Percentiles rank a stretch among this genome's conserved stretches.
Evolutionary conservation across 352 stramenopile species (phyloP).

Genomic region (Thraustochytrium sp.): DNA sequence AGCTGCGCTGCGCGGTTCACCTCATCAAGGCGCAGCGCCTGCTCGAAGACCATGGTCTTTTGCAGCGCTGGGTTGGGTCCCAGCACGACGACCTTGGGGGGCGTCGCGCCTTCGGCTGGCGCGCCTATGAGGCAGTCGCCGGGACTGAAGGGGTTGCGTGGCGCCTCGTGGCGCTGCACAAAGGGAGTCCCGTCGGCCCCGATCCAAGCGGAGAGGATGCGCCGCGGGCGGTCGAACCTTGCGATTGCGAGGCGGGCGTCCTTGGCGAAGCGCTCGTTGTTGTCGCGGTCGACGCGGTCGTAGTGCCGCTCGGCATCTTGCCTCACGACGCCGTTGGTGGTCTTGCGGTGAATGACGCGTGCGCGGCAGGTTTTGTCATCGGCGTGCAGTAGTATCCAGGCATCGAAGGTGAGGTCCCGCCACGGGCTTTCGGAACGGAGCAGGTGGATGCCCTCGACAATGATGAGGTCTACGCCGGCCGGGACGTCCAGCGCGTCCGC

Average conservation of each 20-base stretch:
- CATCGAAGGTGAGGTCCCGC: neutral
- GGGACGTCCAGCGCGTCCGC: neutral
- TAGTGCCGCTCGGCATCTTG: neutral
- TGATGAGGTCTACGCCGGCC: neutral
- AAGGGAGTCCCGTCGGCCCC: neutral
- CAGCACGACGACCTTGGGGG: neutral
- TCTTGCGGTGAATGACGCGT: neutral
- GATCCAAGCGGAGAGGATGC: neutral
- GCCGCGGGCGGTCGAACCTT: neutral
- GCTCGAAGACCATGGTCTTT: conserved; percentile 13
- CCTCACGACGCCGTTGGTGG: neutral
- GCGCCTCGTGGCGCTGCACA: neutral
- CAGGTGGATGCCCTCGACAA: neutral
- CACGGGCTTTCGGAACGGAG: neutral
- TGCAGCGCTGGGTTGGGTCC: conserved; percentile 28
- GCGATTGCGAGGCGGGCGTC: neutral
- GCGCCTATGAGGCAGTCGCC: neutral
- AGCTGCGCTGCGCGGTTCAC: conserved; percentile 23
- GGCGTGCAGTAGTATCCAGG: neutral
- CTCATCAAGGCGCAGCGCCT: neutral
- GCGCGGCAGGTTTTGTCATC: neutral
- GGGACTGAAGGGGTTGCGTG: neutral
- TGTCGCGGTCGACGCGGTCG: neutral
- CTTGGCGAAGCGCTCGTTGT: neutral
- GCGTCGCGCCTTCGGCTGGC: neutral